These are phyloP conservation scores for Capsicum baccatum DNA, from an alignment of 257 asterid genomes.

Conservation along the genomic window DNA sequence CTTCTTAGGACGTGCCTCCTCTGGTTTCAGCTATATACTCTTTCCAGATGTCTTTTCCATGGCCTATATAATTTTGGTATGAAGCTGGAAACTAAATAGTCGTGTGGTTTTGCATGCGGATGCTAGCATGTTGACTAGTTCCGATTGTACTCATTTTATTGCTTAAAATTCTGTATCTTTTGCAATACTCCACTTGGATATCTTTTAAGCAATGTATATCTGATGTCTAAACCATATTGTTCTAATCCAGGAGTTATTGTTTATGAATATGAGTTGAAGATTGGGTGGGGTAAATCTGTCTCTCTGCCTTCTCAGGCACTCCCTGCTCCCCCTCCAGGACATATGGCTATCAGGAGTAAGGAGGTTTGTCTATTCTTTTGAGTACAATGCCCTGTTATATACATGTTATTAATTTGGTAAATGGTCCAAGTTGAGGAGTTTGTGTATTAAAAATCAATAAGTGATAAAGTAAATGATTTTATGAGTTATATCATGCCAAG, in stretches of 20 bases:
- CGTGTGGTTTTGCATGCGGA: not conserved
- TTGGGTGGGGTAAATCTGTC: constrained; percentile 98
- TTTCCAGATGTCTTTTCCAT: not conserved
- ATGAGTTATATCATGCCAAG: not conserved
- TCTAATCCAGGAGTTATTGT: constrained; percentile 80
- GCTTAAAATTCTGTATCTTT: not conserved
- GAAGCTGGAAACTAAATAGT: not conserved
- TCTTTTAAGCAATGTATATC: not conserved
- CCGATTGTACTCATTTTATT: not conserved
- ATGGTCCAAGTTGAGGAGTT: not conserved
- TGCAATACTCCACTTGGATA: not conserved
- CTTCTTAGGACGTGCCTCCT: constrained; percentile 17
- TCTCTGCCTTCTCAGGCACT: constrained; percentile 99
- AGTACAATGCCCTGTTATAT: constrained; percentile 1
- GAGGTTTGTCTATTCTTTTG: constrained; percentile 53
- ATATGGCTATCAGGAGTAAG: constrained; percentile 97
- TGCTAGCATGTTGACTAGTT: constrained; percentile 20
- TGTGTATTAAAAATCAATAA: not conserved
- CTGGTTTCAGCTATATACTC: not conserved
- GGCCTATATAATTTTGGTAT: not conserved
- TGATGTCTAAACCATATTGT: constrained; percentile 25
- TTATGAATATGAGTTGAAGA: constrained; percentile 90
- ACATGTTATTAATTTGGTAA: constrained; percentile 1
- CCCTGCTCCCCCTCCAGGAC: constrained; percentile 99
- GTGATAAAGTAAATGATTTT: not conserved